phyloP scores from a whole-genome alignment of 768 basidiomycete species.

The Tricholomella constricta region DNA sequence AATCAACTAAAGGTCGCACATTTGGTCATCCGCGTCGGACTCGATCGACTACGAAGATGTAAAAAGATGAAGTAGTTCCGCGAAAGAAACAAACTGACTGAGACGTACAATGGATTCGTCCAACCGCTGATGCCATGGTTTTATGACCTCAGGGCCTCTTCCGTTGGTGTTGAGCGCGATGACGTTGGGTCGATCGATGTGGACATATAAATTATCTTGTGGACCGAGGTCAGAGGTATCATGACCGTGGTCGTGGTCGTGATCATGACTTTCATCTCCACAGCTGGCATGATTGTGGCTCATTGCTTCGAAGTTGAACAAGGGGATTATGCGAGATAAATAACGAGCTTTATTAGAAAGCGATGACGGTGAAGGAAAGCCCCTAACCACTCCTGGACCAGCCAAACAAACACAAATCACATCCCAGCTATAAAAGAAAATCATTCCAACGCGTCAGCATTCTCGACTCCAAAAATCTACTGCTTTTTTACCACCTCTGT shows the following conservation, averaged over 20 bases:
- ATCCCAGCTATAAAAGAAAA: background rate
- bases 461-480: background rate
- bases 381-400: too few species aligned
- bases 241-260: conserved; percentile 61
- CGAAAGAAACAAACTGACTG: conserved; percentile 1
- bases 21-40: conserved; percentile 89
- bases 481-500: background rate
- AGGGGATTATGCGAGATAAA: background rate
- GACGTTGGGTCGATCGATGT: conserved; percentile 82
- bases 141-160: conserved; percentile 63
- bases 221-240: conserved; percentile 55
- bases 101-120: conserved; percentile 67
- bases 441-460: background rate
- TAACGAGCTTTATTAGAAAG: too few species aligned
- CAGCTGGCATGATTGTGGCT: conserved; percentile 60
- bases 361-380: too few species aligned
- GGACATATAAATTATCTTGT: conserved; percentile 69
- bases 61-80: conserved; percentile 2
- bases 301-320: conserved; percentile 34
- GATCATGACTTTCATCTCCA: conserved; percentile 54
- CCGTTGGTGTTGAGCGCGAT: conserved; percentile 71
- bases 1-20: conserved; percentile 46
- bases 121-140: conserved; percentile 81
- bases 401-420: conserved; percentile 14
- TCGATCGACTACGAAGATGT: conserved; percentile 62